Evolutionary conservation across 2,329 filamentous ascomycete species (phyloP), one percentile per base, ranked within the genome.

Genomic region (Aspergillus pseudotamarii): DNA sequence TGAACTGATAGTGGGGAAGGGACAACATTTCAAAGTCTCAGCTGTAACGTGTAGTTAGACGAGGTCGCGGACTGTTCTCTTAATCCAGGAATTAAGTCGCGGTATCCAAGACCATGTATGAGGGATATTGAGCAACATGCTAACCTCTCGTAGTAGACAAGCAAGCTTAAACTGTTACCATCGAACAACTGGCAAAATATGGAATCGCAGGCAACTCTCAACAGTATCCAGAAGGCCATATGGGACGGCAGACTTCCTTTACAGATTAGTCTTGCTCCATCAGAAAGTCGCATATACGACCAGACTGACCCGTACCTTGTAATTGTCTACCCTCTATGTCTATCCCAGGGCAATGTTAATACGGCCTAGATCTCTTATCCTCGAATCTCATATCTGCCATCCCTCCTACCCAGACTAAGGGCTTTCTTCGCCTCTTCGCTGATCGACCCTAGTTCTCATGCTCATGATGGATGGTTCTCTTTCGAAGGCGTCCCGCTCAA

Each of bases 401-500:
- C 91, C 55, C 81, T 91, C 30, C 82, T 91, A 4, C 84, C 86
- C 19, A 84, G 82, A 61, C 78, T 92, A 8, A 86, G 87, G 67
- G 79, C 82, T 57, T 91, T 91, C 80, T 92, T 91, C 73, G 71
- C 79, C 1, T 68, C 80, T 16, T 83, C 76, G 30, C 76, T 91
- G 43, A 90, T 90, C 68, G 81, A 88, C 66, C 83, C 87, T 4
- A 78, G 83, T 50, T 79, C 84, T 11, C 67, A 79, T 3, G 72
- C 83, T 9, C 80, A 85, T 62, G 79, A 86, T 50, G 84, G 85
- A 23, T 89, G 87, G 85, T 85, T 92, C 66, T 88, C 86, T 1
- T 89, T 88, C 71, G 87, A 92, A 73, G 84, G 82, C 16, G 89
- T 92, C 19, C 86, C 88, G 2, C 75, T 92, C 66, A 91, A 90